Base-by-base conservation (phyloP, 2,329 filamentous ascomycete genomes). In the Aspergillus brasiliensis region DNA sequence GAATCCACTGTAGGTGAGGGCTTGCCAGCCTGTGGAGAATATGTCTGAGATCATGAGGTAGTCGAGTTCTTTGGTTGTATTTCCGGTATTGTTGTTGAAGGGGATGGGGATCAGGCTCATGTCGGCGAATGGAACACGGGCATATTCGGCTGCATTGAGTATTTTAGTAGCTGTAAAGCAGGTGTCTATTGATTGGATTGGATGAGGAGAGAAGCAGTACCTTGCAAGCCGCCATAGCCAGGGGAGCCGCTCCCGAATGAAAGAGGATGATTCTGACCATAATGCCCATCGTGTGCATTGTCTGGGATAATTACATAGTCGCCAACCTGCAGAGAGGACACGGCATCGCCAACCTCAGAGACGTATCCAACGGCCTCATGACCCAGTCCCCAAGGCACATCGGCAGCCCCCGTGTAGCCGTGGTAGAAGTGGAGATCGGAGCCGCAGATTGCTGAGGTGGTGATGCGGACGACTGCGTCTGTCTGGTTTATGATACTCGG, bases 391-490 rank as follows among this genome's bases (percentile, higher is more conserved):
- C 51, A 71, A 0, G 72, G 73, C 0, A 65, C 56, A 0, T 64
- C 23, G 5, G 23, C n/a, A 17, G 64, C 63, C 1, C 58, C 68
- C 15, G 64, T 58, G 4, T 62, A 42, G 5, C 74, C 75, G 13
- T 66, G 73, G 60, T 75, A 77, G 21, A 62, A 66, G 58, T 77
- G 75, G n/a, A 77, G 62, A 55, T 77, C 73, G 3, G 68, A 69
- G 3, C 76, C 75, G 61, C 75, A 78, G 55, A 78, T 71, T 5
- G 72, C 74, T 4, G 74, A 63, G 5, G 64, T 68, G 4, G 74
- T 73, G 51, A 78, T 67, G 10, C 69, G 70, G 6, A 78, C 70
- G 34, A 80, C 65, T 3, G 71, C 75, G 63, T 80, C 77, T 13
- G 61, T 69, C 19, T 61, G 58, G 38, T 63, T 67, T 8, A 62